A percentile compares a stretch with the other conserved stretches of the same genome.
Evolutionary conservation across 2,329 filamentous ascomycete species (phyloP).

Genomic region (Fusarium zealandicum): DNA sequence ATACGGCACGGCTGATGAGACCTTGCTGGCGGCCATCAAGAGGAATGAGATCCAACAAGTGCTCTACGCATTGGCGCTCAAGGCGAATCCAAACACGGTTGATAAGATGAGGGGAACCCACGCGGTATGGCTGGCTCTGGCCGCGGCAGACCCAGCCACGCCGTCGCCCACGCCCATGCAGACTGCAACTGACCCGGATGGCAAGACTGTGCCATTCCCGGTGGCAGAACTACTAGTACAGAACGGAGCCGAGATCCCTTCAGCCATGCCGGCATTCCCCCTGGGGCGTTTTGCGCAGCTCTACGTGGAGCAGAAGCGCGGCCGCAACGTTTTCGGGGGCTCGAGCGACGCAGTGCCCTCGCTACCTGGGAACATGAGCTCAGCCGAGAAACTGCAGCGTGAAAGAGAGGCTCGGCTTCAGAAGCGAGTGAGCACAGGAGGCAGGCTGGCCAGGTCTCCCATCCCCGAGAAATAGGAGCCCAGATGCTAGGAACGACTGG

Average conservation of each 20-base stretch:
- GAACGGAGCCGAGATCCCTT: slow-evolving; percentile 89
- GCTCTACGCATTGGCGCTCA: slow-evolving; percentile 85
- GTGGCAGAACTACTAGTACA: slow-evolving; percentile 91
- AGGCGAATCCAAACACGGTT: slow-evolving; percentile 83
- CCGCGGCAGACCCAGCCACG: slow-evolving; percentile 87
- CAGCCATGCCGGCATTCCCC: slow-evolving; percentile 78
- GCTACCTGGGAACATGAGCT: slow-evolving; percentile 57
- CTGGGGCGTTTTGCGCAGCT: slow-evolving; percentile 80
- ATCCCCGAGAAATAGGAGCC: slow-evolving; percentile 67
- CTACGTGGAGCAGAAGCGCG: slow-evolving; percentile 82
- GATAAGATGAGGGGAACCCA: slow-evolving; percentile 91
- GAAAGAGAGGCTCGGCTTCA: slow-evolving; percentile 75
- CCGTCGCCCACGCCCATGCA: slow-evolving; percentile 63
- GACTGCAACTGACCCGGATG: slow-evolving; percentile 51
- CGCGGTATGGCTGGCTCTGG: slow-evolving; percentile 87
- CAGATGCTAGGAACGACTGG: slow-evolving; percentile 50
- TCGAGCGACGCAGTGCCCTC: slow-evolving; percentile 67
- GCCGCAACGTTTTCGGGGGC: slow-evolving; percentile 51
- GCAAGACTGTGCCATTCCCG: slow-evolving; percentile 75
- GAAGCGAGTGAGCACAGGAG: slow-evolving; percentile 81
- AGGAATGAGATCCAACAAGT: slow-evolving; percentile 95
- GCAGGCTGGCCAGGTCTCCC: slow-evolving; percentile 71
- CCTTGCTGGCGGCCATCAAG: slow-evolving; percentile 90
- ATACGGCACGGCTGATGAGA: slow-evolving; percentile 83
- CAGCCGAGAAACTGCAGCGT: slow-evolving; percentile 59